A percentile compares a stretch with the other conserved stretches of the same genome.
Conservation (phyloP, 2,329 filamentous ascomycete genomes). For the Neopestalotiopsis sp. region DNA sequence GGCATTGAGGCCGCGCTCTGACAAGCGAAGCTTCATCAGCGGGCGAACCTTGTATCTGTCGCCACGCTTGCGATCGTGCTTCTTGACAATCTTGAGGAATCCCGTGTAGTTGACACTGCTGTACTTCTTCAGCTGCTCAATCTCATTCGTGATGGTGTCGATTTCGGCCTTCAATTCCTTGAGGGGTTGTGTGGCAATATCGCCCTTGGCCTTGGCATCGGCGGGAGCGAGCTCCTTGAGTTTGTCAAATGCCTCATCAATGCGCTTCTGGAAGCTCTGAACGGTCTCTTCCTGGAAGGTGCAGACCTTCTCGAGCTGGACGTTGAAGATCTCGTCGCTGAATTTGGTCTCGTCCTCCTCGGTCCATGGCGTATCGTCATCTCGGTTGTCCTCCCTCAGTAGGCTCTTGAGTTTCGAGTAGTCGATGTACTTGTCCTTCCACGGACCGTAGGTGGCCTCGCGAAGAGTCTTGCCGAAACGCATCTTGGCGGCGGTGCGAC, state of each 20-base stretch:
- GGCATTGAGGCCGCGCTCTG: constrained; percentile 91
- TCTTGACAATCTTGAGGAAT: constrained; percentile 98
- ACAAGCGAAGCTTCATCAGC: constrained; percentile 86
- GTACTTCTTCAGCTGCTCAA: constrained; percentile 93
- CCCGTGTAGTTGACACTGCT: constrained; percentile 97
- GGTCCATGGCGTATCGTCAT: constrained; percentile 78
- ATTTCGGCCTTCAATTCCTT: constrained; percentile 79
- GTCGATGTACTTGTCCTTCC: constrained; percentile 94
- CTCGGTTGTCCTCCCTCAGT: constrained; percentile 75
- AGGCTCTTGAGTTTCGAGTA: constrained; percentile 92
- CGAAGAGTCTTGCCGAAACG: constrained; percentile 91
- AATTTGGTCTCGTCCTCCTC: constrained; percentile 93
- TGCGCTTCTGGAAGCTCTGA: constrained; percentile 56
- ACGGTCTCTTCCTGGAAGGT: constrained; percentile 85
- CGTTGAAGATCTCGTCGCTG: constrained; percentile 92
- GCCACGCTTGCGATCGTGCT: constrained; percentile 94
- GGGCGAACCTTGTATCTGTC: constrained; percentile 86
- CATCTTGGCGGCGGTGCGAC: constrained; percentile 58
- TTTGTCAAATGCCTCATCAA: constrained; percentile 66
- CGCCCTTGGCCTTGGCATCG: constrained; percentile 59
- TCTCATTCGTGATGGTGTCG: constrained; percentile 86
- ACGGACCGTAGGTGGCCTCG: constrained; percentile 80
- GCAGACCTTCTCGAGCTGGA: constrained; percentile 93
- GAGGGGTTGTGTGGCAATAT: constrained; percentile 58
- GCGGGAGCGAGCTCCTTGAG: constrained; percentile 81